phyloP scores from a whole-genome alignment of 768 basidiomycete genomes.

The Termitomyces sp. region DNA sequence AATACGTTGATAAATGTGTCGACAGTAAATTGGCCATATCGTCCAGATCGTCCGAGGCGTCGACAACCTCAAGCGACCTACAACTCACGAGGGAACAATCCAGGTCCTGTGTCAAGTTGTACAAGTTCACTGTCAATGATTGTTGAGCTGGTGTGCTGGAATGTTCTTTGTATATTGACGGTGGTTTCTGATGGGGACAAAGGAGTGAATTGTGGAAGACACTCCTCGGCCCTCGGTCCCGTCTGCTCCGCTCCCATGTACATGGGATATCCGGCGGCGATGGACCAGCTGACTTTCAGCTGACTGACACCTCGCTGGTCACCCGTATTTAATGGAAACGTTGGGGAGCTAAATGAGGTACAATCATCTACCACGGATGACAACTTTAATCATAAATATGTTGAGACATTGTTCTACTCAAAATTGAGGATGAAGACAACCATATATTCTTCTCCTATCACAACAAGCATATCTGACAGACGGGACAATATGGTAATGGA shows the following conservation, averaged over 20 bases:
- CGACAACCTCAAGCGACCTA: not conserved
- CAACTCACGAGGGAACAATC: not conserved
- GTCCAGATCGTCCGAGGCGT: not conserved
- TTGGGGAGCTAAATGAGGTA: not conserved
- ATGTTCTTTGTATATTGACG: not conserved
- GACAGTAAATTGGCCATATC: not conserved
- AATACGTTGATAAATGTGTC: not conserved
- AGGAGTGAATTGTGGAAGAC: too few relatives aligned
- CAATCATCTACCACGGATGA: slow-evolving; percentile 1
- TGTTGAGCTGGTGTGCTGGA: not conserved
- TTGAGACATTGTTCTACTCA: not conserved
- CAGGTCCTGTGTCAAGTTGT: not conserved
- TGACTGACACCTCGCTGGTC: slow-evolving; percentile 9
- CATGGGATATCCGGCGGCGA: slow-evolving; percentile 3
- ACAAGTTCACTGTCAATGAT: not conserved
- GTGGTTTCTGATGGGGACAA: not conserved
- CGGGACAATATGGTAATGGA: too few relatives aligned
- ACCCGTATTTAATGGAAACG: slow-evolving; percentile 1
- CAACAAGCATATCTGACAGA: not conserved
- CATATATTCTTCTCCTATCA: not conserved
- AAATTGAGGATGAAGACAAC: not conserved
- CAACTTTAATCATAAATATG: not conserved
- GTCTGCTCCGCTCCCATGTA: not conserved
- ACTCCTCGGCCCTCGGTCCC: too few relatives aligned
- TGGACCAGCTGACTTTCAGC: not conserved